Percentiles rank a stretch among this genome's conserved stretches.
These are phyloP conservation scores for Fraxinus cuspidata DNA, from an alignment of 257 asterid genomes.

Conservation along the genomic window DNA sequence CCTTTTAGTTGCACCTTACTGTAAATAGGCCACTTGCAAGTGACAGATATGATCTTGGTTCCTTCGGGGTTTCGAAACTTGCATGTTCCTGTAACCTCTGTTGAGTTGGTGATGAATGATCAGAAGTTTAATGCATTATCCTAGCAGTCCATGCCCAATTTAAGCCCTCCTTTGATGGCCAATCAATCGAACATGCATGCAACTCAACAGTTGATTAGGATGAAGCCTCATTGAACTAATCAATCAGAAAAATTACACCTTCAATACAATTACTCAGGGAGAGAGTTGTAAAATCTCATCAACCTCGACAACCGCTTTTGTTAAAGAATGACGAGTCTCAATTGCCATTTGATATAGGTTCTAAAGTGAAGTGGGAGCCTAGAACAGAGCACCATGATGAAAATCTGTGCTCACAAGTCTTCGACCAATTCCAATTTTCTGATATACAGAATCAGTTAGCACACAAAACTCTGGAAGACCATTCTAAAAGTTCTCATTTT, in stretches of 20 bases:
- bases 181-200: constrained; percentile 52
- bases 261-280: constrained; percentile 53
- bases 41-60: constrained; percentile 63
- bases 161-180: constrained; percentile 50
- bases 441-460: no score
- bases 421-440: no score
- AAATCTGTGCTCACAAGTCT: no score
- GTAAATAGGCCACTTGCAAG: constrained; percentile 53
- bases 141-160: constrained; percentile 55
- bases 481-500: no score
- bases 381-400: no score
- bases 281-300: constrained; percentile 62
- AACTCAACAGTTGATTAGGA: constrained; percentile 54
- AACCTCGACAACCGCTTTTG: constrained; percentile 55
- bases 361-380: no score
- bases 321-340: no score
- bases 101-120: constrained; percentile 46
- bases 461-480: no score
- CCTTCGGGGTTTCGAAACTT: constrained; percentile 65
- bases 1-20: constrained; percentile 32
- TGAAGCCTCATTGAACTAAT: constrained; percentile 52
- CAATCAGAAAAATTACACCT: constrained; percentile 55
- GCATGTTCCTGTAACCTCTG: constrained; percentile 39
- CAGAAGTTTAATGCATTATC: constrained; percentile 58
- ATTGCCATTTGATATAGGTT: no score